Evolutionary conservation across 257 asterid genomes (phyloP).

Genomic region (Mitragyna speciosa): DNA sequence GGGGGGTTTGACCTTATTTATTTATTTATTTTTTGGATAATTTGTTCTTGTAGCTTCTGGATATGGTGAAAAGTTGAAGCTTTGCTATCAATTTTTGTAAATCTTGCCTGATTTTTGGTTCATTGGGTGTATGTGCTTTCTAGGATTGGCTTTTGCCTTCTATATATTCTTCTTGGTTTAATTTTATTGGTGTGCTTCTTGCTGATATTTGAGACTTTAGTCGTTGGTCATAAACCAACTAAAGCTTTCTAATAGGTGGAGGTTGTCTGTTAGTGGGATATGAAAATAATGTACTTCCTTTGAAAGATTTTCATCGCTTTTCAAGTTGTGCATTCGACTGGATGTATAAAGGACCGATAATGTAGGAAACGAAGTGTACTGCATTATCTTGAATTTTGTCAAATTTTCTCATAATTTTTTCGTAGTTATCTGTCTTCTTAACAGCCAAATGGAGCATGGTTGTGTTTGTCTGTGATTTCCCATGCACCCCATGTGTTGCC

Average conservation of each 20-base stretch:
- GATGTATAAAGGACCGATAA: too few relatives aligned
- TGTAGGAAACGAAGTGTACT: background rate
- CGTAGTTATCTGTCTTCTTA: too few relatives aligned
- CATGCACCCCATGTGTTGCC: background rate
- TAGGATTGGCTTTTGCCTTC: background rate
- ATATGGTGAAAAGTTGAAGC: constrained; percentile 5
- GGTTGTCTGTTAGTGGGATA: background rate
- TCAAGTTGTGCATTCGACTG: background rate
- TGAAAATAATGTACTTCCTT: background rate
- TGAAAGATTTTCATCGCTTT: background rate
- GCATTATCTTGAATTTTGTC: background rate
- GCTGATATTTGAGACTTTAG: background rate
- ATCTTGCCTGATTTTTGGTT: constrained; percentile 1
- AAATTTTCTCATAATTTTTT: background rate
- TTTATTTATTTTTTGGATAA: background rate
- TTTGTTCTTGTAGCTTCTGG: background rate
- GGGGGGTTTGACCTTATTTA: background rate
- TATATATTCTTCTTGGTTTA: background rate
- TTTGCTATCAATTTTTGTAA: background rate
- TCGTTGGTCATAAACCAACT: background rate
- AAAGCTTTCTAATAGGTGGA: background rate
- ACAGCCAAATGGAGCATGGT: background rate
- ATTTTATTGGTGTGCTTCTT: background rate
- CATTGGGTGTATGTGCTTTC: background rate
- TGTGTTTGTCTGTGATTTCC: background rate